A percentile compares a stretch with the other conserved stretches of the same genome.
phyloP scores from a whole-genome alignment of 345 rosid species.

The Eucalyptus pauciflora region DNA sequence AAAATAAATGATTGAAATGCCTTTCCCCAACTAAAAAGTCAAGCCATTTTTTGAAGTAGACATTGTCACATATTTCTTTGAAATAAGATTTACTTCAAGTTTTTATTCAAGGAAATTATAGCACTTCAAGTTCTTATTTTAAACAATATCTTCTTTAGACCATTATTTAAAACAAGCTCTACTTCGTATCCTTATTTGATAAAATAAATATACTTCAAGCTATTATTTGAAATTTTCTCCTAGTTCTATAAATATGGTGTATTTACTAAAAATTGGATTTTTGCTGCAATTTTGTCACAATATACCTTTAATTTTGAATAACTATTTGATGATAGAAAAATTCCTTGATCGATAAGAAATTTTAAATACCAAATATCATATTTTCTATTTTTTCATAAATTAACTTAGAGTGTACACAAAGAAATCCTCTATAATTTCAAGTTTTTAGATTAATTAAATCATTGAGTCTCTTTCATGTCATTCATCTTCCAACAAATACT shows the following conservation, averaged over 20 bases:
- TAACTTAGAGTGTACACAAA: fast-evolving
- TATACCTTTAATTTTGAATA: too few relatives aligned
- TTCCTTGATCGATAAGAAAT: too few relatives aligned
- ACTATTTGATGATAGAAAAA: not conserved
- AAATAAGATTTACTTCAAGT: too few relatives aligned
- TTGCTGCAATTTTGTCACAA: not conserved
- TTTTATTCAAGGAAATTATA: fast-evolving
- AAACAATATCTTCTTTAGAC: fast-evolving
- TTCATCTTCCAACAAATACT: not conserved
- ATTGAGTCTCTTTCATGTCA: fast-evolving
- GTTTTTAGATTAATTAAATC: not conserved
- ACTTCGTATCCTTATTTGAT: fast-evolving
- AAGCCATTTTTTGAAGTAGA: too few relatives aligned
- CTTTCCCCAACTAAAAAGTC: too few relatives aligned
- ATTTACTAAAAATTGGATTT: not conserved
- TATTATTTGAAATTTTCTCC: too few relatives aligned
- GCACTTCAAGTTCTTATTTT: fast-evolving
- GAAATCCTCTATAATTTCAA: too few relatives aligned
- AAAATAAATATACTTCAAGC: fast-evolving
- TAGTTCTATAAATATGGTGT: fast-evolving
- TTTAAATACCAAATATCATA: too few relatives aligned
- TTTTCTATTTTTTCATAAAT: too few relatives aligned
- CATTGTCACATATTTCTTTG: fast-evolving
- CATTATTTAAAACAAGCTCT: too few relatives aligned
- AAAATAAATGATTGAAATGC: too few relatives aligned